Evolutionary conservation across 106 monocot genomes (phyloP).

Genomic region (Phalaenopsis aphrodite): DNA sequence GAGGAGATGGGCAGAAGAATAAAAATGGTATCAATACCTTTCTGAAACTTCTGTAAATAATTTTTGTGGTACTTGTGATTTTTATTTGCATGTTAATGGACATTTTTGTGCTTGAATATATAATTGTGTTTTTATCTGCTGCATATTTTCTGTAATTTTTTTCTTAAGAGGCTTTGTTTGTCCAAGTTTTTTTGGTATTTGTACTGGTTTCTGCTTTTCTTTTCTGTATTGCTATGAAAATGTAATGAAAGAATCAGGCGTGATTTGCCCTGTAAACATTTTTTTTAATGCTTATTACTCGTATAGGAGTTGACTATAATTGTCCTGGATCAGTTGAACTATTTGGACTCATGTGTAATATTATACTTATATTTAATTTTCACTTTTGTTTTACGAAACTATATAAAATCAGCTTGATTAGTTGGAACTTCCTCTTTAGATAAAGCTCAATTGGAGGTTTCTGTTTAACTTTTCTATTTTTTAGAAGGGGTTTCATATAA

Average conservation of each 20-base stretch:
- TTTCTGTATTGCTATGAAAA: neutral
- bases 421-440: too few relatives aligned
- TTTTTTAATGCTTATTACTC: neutral
- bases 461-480: too few relatives aligned
- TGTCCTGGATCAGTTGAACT: too few relatives aligned
- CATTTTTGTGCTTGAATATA: neutral
- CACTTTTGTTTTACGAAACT: too few relatives aligned
- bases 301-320: too few relatives aligned
- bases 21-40: neutral
- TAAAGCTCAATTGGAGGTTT: too few relatives aligned
- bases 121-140: neutral
- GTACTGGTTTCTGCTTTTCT: neutral
- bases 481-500: too few relatives aligned
- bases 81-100: neutral
- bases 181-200: neutral
- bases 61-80: neutral
- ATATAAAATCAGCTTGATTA: too few relatives aligned
- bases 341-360: too few relatives aligned
- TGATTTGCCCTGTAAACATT: neutral
- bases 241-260: neutral
- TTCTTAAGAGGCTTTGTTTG: neutral
- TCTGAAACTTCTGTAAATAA: conserved; percentile 2
- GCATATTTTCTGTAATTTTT: neutral
- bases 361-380: too few relatives aligned
- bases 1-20: neutral